phyloP scores from a whole-genome alignment of 78 protist species.

The Neovahlkampfia damariscottae region DNA sequence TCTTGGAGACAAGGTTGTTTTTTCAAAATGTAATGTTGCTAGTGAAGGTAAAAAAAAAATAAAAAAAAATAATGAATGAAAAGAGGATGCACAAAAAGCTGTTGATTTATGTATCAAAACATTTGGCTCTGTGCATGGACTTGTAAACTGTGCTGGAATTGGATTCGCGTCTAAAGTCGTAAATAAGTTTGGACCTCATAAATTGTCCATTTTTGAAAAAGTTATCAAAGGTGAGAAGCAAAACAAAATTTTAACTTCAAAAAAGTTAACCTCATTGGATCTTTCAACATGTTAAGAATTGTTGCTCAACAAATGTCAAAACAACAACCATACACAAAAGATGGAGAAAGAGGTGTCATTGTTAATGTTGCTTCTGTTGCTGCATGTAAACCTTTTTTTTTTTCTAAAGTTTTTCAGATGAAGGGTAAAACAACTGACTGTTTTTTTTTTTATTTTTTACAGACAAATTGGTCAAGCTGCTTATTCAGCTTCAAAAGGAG shows the following conservation, averaged over 20 bases:
- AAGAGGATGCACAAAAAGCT: constrained; percentile 24
- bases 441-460: too few species aligned
- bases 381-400: constrained; percentile 57
- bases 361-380: constrained; percentile 64
- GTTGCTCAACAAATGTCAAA: constrained; percentile 41
- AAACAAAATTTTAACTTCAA: constrained; percentile 40
- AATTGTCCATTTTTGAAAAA: too few species aligned
- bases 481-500: constrained; percentile 70
- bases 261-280: constrained; percentile 47
- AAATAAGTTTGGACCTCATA: background rate
- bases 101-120: constrained; percentile 18
- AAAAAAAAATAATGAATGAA: too few species aligned
- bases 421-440: too few species aligned
- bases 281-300: constrained; percentile 56
- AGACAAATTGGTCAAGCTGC: constrained; percentile 80
- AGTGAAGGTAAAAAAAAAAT: constrained; percentile 19
- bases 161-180: constrained; percentile 31
- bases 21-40: constrained; percentile 30
- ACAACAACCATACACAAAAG: constrained; percentile 22
- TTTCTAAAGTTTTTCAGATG: too few species aligned
- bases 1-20: constrained; percentile 24
- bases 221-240: too few species aligned
- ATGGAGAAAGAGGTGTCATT: constrained; percentile 58
- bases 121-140: constrained; percentile 49
- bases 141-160: constrained; percentile 73